A percentile compares a stretch with the other conserved stretches of the same genome.
These are phyloP conservation scores for Mycosphaerella sp. DNA, from an alignment of 2,329 filamentous ascomycete genomes.

Conservation along the genomic window DNA sequence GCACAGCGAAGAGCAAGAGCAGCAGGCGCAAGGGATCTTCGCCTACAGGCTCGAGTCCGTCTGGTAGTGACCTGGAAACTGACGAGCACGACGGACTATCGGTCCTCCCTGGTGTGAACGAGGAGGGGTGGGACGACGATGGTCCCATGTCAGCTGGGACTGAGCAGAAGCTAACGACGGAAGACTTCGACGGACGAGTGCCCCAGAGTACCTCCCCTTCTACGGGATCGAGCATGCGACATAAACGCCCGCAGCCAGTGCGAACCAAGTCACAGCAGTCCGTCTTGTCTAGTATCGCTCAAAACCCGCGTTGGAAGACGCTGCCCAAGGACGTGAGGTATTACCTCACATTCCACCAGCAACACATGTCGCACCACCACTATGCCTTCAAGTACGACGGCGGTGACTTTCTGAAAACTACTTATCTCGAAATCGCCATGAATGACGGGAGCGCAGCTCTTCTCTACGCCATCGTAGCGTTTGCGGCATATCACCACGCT, in stretches of 20 bases:
- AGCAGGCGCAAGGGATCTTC: slow-evolving; percentile 40
- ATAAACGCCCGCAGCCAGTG: slow-evolving; percentile 16
- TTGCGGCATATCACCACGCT: slow-evolving; percentile 79
- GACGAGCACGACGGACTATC: slow-evolving; percentile 37
- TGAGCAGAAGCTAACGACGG: slow-evolving; percentile 34
- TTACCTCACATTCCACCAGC: slow-evolving; percentile 70
- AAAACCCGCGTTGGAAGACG: slow-evolving; percentile 27
- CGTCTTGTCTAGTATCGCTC: slow-evolving; percentile 22
- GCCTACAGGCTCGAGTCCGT: slow-evolving; percentile 43
- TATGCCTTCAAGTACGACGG: slow-evolving; percentile 70
- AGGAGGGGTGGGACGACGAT: slow-evolving; percentile 35
- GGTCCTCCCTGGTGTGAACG: slow-evolving; percentile 42
- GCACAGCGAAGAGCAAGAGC: slow-evolving; percentile 41
- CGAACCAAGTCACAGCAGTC: slow-evolving; percentile 22
- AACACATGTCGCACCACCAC: slow-evolving; percentile 73
- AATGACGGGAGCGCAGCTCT: slow-evolving; percentile 63
- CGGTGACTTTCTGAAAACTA: slow-evolving; percentile 65
- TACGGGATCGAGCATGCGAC: slow-evolving; percentile 37
- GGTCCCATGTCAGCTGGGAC: slow-evolving; percentile 24
- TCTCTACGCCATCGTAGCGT: slow-evolving; percentile 79
- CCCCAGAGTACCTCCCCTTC: slow-evolving; percentile 49
- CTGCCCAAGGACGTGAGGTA: slow-evolving; percentile 59
- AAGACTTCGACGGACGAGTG: slow-evolving; percentile 33
- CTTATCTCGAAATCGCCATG: slow-evolving; percentile 65
- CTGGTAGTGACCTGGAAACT: slow-evolving; percentile 45